Evolutionary conservation across 1,284 basidiomycete genomes (phyloP).

Genomic region (Moesziomyces sp.): DNA sequence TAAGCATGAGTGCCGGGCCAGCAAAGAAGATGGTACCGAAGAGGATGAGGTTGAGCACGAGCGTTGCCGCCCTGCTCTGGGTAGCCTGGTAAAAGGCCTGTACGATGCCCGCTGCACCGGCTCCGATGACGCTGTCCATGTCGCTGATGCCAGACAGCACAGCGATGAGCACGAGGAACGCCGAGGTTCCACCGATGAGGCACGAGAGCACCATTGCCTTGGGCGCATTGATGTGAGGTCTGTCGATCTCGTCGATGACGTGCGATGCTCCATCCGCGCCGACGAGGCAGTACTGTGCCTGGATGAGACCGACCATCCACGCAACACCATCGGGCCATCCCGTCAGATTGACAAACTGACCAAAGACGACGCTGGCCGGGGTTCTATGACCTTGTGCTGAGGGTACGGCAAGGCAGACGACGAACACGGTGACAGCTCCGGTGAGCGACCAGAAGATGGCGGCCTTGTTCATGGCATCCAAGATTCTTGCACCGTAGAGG

Average conservation of each 20-base stretch:
- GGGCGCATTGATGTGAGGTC: constrained; percentile 40
- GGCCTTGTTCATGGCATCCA: constrained; percentile 34
- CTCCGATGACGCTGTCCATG: constrained; percentile 29
- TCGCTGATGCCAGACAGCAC: constrained; percentile 30
- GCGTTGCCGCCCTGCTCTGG: constrained; percentile 17
- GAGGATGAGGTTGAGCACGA: constrained; percentile 21
- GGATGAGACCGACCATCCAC: constrained; percentile 46
- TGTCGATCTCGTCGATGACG: constrained; percentile 45
- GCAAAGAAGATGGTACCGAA: constrained; percentile 35
- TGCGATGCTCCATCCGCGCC: constrained; percentile 45
- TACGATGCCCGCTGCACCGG: constrained; percentile 27
- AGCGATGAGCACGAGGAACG: constrained; percentile 40
- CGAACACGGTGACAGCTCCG: constrained; percentile 32
- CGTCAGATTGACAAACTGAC: constrained; percentile 40
- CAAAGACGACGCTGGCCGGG: constrained; percentile 40
- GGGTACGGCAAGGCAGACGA: constrained; percentile 33
- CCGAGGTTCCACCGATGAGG: constrained; percentile 30
- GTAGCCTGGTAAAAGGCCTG: constrained; percentile 31
- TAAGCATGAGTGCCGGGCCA: constrained; percentile 37
- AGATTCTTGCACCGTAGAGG: constrained; percentile 31
- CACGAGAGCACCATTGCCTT: constrained; percentile 47
- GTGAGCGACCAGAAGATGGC: constrained; percentile 30
- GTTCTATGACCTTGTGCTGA: constrained; percentile 16
- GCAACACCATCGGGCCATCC: constrained; percentile 48
- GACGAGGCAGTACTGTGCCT: constrained; percentile 46